phyloP scores from a whole-genome alignment of 352 stramenopile genomes.

The Globisporangium solare region DNA sequence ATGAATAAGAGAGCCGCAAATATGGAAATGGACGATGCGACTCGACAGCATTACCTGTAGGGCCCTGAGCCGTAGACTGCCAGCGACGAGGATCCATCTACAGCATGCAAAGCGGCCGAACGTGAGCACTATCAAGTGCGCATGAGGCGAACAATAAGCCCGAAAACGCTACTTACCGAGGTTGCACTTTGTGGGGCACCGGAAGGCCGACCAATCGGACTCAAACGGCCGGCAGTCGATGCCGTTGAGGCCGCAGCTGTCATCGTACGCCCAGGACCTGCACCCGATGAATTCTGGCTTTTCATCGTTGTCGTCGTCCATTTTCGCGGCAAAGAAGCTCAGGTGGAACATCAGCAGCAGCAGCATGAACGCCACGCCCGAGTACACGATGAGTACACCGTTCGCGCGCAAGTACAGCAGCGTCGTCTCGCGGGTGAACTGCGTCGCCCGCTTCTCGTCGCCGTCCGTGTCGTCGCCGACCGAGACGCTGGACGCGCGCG shows the following conservation, averaged over 20 bases:
- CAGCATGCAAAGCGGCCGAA: neutral
- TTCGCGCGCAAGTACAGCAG: conserved; percentile 21
- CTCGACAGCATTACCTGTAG: conserved; percentile 36
- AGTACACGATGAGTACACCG: conserved; percentile 43
- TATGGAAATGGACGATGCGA: neutral
- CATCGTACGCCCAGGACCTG: conserved; percentile 58
- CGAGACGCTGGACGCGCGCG: neutral
- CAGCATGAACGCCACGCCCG: conserved; percentile 27
- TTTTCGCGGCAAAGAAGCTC: conserved; percentile 69
- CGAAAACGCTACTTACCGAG: conserved; percentile 25
- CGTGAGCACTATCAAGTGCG: neutral
- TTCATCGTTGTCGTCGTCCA: conserved; percentile 31
- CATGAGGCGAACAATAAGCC: neutral
- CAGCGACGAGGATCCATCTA: conserved; percentile 62
- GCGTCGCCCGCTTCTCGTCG: conserved; percentile 9
- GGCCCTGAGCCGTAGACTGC: conserved; percentile 59
- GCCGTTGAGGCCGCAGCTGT: conserved; percentile 55
- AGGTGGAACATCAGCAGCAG: conserved; percentile 63
- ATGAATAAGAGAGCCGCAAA: neutral
- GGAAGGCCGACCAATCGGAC: conserved; percentile 54
- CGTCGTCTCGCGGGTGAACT: conserved; percentile 6
- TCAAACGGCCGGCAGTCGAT: conserved; percentile 60
- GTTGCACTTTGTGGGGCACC: conserved; percentile 63
- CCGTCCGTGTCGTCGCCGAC: conserved; percentile 10
- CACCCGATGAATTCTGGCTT: conserved; percentile 60